phyloP scores from a whole-genome alignment of 257 asterid genomes.

The Plantago elongata region DNA sequence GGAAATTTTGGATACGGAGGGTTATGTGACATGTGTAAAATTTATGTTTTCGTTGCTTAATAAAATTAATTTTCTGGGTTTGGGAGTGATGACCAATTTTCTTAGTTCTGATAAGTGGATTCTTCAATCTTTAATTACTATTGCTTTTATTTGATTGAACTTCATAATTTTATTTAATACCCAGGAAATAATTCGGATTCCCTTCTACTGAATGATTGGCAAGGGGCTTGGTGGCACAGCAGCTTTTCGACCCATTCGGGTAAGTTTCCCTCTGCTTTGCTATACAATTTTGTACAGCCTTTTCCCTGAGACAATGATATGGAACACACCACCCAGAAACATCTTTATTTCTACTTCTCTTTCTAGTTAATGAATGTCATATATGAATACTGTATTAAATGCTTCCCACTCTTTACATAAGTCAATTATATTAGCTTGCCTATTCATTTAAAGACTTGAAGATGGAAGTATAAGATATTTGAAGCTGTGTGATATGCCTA shows the following conservation, averaged over 20 bases:
- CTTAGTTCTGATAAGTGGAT: no score
- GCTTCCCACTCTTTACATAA: neutral
- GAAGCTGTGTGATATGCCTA: no score
- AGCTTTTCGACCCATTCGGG: conserved; percentile 68
- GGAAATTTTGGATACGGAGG: no score
- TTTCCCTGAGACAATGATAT: neutral
- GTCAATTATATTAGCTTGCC: neutral
- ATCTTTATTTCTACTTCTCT: neutral
- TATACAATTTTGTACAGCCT: neutral
- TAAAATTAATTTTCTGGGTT: no score
- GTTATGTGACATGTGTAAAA: no score
- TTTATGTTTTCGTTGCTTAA: no score
- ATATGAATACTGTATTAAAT: no score
- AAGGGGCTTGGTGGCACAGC: conserved; percentile 95
- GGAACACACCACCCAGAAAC: neutral
- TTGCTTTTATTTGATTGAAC: neutral
- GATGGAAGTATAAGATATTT: no score
- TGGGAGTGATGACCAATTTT: no score
- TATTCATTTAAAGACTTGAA: neutral
- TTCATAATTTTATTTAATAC: conserved; percentile 7
- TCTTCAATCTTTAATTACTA: no score
- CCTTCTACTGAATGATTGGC: conserved; percentile 58
- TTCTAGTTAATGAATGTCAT: neutral
- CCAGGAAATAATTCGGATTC: conserved; percentile 53
- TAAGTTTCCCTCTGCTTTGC: conserved; percentile 22